Conservation (phyloP, 2,329 filamentous ascomycete species). For the Saccharata proteae region DNA sequence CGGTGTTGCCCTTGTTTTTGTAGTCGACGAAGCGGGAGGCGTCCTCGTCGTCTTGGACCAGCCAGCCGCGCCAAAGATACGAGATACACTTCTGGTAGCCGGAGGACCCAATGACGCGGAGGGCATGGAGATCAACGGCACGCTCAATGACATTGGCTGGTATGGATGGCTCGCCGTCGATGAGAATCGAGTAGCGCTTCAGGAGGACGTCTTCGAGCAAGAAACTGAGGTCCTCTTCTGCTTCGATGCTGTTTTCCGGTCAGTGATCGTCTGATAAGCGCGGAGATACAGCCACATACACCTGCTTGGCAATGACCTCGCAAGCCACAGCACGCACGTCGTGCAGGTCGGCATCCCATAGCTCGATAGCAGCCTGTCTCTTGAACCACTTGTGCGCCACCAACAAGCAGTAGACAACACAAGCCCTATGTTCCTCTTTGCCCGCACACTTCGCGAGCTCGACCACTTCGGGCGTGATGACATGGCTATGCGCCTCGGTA, state of each 20-base stretch:
- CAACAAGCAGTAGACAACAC: slow-evolving; percentile 74
- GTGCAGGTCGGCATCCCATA: slow-evolving; percentile 88
- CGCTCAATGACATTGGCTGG: slow-evolving; percentile 86
- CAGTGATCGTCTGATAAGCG: not conserved
- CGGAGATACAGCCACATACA: slow-evolving; percentile 22
- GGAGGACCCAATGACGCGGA: slow-evolving; percentile 77
- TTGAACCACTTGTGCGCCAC: slow-evolving; percentile 67
- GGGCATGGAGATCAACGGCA: slow-evolving; percentile 82
- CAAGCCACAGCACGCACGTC: slow-evolving; percentile 68
- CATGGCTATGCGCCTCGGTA: slow-evolving; percentile 66
- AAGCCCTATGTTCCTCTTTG: slow-evolving; percentile 58
- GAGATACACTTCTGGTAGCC: slow-evolving; percentile 94
- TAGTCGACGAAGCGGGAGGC: slow-evolving; percentile 84
- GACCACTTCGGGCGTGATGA: slow-evolving; percentile 73
- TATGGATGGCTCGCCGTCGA: slow-evolving; percentile 57
- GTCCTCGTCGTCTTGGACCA: slow-evolving; percentile 90
- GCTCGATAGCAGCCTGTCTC: slow-evolving; percentile 63
- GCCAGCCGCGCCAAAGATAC: slow-evolving; percentile 90
- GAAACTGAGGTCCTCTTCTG: slow-evolving; percentile 65
- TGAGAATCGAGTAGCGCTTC: slow-evolving; percentile 73
- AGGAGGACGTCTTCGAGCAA: slow-evolving; percentile 72
- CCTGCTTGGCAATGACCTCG: slow-evolving; percentile 79
- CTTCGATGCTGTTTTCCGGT: slow-evolving; percentile 56
- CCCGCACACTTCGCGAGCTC: slow-evolving; percentile 73
- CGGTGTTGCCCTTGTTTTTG: slow-evolving; percentile 64